phyloP scores from a whole-genome alignment of 139 green algal genomes.

The Chlorella vulgaris region DNA sequence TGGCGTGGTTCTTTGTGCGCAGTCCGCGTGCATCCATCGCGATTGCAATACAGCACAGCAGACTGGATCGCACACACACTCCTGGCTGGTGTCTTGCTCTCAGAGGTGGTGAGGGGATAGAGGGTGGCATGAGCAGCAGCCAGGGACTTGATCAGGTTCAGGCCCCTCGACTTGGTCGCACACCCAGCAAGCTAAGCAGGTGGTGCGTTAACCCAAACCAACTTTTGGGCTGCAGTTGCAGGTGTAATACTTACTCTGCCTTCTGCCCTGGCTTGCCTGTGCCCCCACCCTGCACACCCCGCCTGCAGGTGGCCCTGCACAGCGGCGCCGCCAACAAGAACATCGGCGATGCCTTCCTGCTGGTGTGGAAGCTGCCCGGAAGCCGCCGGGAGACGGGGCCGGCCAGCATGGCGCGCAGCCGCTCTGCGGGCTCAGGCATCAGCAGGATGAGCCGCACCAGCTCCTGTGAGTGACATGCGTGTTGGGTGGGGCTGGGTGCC shows the following conservation, averaged over 20 bases:
- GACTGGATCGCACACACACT: too few relatives aligned
- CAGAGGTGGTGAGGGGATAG: too few relatives aligned
- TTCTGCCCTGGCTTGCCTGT: background rate
- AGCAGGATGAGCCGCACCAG: background rate
- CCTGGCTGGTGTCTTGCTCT: too few relatives aligned
- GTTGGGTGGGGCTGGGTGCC: background rate
- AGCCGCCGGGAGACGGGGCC: conserved; percentile 1
- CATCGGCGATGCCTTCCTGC: conserved; percentile 96
- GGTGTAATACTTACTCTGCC: too few relatives aligned
- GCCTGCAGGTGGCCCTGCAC: conserved; percentile 75
- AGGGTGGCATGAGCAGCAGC: too few relatives aligned
- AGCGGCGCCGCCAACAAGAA: conserved; percentile 97
- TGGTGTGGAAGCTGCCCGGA: conserved; percentile 88
- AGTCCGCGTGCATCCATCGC: background rate
- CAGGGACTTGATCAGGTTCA: too few relatives aligned
- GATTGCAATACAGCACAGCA: too few relatives aligned
- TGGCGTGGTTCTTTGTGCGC: background rate
- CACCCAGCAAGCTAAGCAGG: too few relatives aligned
- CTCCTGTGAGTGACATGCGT: background rate
- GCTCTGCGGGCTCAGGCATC: conserved; percentile 21
- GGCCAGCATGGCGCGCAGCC: conserved; percentile 3
- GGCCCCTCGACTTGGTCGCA: too few relatives aligned
- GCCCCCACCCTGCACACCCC: background rate
- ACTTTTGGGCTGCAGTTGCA: too few relatives aligned
- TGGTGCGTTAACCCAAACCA: too few relatives aligned